Base-by-base conservation (phyloP, 179 eudicot genomes). In the Beta lomatogona region DNA sequence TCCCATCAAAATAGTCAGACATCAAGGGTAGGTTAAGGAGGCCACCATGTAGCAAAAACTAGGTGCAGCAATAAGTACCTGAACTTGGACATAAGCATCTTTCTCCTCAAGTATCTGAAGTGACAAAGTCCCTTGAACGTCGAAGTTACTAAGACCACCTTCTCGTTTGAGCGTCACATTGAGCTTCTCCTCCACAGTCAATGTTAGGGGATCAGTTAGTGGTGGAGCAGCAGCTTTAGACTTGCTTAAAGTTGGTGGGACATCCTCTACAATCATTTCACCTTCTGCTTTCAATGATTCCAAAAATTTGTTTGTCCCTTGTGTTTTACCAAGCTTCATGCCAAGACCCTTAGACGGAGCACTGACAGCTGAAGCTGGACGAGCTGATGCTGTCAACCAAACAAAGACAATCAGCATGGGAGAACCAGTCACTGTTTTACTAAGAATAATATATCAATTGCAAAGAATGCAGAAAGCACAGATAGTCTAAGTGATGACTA, bases 281-380 rank as follows among this genome's bases (percentile, higher is more conserved):
- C 99, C 99, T 89, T 97, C 99, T 31, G 98, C 99, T 91, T 91
- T 97, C 78, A 97, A 89, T 65, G 98, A 97, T 85, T 93, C 97
- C 95, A 97, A 85, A 82, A 97, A 94, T 82, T 93, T 94, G 87
- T 90, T 92, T 69, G 97, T 82, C 88, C 72, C 92, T 82, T 94
- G 94, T 73, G 92, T 76, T 85, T 92, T 93, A 53, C 98, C 99
- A 79, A 97, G 97, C 92, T 97, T 83, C 99, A 97, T 92, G 73
- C 99, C 98, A 81, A 86, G 84, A 86, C 94, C 94, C 84, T 94
- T 94, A 15, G 97, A 90, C 71, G 99, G 98, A 67, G 98, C 95
- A 86, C 87, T 85, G 81, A 94, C 97, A 78, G 98, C 85, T 58
- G 97, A 81, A 83, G 93, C 57, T 74, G 94, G 90, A 82, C 93